A percentile compares a stretch with the other conserved stretches of the same genome.
Conservation (phyloP, 805 yeast genomes). For the Ogataea polymorpha region DNA sequence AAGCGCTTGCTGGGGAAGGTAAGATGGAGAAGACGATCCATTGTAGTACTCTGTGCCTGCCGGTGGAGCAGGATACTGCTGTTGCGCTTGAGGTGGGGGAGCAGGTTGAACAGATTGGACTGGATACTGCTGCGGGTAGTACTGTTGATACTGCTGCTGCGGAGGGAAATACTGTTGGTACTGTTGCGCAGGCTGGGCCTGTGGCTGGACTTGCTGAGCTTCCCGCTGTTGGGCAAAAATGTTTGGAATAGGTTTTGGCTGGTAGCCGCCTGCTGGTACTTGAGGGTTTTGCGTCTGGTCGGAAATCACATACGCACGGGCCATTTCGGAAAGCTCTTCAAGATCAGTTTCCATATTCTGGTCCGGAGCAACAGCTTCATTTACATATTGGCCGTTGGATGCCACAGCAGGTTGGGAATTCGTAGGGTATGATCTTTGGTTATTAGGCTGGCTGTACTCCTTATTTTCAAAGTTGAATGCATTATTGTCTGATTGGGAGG, state of each 20-base stretch:
- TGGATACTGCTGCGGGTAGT: background rate
- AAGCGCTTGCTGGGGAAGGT: slow-evolving; percentile 27
- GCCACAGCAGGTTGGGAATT: slow-evolving; percentile 9
- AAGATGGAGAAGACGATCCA: slow-evolving; percentile 30
- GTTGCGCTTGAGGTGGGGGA: background rate
- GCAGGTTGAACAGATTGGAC: background rate
- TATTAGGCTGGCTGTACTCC: slow-evolving; percentile 1
- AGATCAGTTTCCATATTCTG: slow-evolving; percentile 27
- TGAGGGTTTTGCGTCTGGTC: slow-evolving; percentile 26
- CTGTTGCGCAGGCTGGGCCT: slow-evolving; percentile 5
- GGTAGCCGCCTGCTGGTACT: slow-evolving; percentile 16
- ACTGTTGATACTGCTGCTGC: slow-evolving; percentile 5
- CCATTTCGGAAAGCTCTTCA: slow-evolving; percentile 33
- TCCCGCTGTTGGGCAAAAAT: slow-evolving; percentile 22
- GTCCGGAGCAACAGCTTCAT: slow-evolving; percentile 6
- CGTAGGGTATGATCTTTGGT: slow-evolving; percentile 5
- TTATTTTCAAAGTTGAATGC: slow-evolving; percentile 3
- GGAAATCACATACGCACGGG: slow-evolving; percentile 27
- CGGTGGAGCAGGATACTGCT: background rate
- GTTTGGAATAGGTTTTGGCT: slow-evolving; percentile 20
- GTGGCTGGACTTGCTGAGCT: slow-evolving; percentile 5
- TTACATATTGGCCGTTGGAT: background rate
- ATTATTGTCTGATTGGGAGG: slow-evolving; percentile 10
- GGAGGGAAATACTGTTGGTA: slow-evolving; percentile 8
- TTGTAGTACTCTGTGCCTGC: slow-evolving; percentile 9